phyloP scores from a whole-genome alignment of 2,329 filamentous ascomycete species.

The Thelonectria discophora region DNA sequence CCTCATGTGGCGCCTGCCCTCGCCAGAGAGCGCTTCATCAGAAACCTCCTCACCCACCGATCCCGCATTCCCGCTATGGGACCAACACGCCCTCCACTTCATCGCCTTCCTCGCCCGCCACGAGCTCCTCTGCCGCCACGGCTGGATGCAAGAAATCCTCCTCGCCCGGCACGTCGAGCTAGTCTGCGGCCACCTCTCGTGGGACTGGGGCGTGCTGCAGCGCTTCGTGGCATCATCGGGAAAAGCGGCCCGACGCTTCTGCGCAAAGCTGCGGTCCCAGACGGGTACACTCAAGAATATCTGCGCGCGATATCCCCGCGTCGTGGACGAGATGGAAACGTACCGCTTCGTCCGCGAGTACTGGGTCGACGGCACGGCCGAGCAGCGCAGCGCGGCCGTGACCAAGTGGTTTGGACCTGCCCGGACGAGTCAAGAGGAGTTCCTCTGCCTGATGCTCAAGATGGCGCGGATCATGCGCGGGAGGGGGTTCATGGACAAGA shows the following conservation, averaged over 20 bases:
- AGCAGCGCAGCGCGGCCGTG: not conserved
- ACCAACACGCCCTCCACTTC: not conserved
- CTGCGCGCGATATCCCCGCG: not conserved
- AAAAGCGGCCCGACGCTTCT: not conserved
- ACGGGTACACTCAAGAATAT: not conserved
- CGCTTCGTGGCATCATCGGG: conserved; percentile 7
- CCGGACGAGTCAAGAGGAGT: not conserved
- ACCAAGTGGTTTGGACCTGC: conserved; percentile 3
- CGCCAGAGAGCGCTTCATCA: not conserved
- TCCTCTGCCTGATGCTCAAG: not conserved
- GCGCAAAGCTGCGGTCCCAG: not conserved
- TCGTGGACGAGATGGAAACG: not conserved
- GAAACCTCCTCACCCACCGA: not conserved
- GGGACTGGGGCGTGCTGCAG: conserved; percentile 4
- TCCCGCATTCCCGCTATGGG: not conserved
- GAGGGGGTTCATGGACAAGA: not conserved
- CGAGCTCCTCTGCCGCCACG: not conserved
- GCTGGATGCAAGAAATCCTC: conserved; percentile 8
- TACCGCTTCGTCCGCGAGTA: not conserved
- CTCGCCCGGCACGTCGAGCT: not conserved
- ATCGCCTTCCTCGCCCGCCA: not conserved
- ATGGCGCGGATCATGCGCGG: conserved; percentile 5
- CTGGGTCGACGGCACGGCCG: conserved; percentile 2
- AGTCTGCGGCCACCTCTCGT: not conserved
- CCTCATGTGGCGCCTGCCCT: not conserved